Evolutionary conservation across 2,329 filamentous ascomycete species (phyloP), one percentile per base, ranked within the genome.

Genomic region (Gyromitra esculenta): DNA sequence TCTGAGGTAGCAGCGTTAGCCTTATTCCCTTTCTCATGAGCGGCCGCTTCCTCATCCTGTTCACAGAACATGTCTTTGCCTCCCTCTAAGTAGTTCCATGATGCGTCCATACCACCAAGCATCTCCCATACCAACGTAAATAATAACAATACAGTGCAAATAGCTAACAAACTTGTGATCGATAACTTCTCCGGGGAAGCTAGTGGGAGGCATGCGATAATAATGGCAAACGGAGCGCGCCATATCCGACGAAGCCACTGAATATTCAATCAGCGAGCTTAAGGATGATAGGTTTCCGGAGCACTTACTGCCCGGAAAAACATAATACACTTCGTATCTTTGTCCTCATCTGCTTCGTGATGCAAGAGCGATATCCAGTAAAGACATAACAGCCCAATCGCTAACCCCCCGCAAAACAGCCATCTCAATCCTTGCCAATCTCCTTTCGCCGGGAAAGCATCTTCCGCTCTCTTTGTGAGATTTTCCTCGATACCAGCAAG

Each of bases 321-420:
- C 56, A 62, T 18, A 43, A 56, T 15, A 57, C 37, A 25, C 56
- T 13, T 59, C 48, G 31, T 56, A 79, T 76, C 79, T 75, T 79
- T 1, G 56, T 62, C 80, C 21, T 83, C 82, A 71, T 85, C 84
- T 4, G 84, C 82, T 1, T 83, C 83, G 1, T 82, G 80, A 80
- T 85, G 85, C 37, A 86, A 79, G 79, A 86, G 81, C 6, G 83
- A 84, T 68, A 85, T 84, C 0, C 83, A 67, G 82, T 84, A 85
- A 5, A 87, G 81, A 72, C 85, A 86, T 59, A 86, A 81, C 81
- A 86, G 81, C 15, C 85, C 85, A 1, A 85, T 81, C 1, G 85
- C 85, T 0, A 87, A 82, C 1, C 85, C 85, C 39, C 84, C 85
- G 18, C 86, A 85, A 0, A 86, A 82, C 2, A 87, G 81, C 86